Evolutionary conservation across 306 rosid genomes (phyloP), one percentile per base, ranked within the genome.

Genomic region (Rosa rugosa): DNA sequence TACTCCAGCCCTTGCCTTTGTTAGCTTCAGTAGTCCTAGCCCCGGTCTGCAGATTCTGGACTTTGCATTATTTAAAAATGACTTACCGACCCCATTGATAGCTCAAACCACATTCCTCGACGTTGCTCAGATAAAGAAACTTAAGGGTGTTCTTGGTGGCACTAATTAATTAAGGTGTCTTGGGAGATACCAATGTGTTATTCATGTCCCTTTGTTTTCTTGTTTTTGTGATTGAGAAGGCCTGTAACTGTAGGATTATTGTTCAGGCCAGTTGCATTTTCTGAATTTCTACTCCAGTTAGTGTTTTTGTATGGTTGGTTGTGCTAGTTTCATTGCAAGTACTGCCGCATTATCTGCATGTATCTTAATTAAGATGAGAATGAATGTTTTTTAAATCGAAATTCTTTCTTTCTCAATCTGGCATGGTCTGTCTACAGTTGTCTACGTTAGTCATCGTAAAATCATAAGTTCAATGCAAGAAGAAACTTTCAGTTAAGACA

Each of bases 121-220:
- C 45, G 77, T 53, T 8, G 91, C 80, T 70, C 81, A 75, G 69
- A 80, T 94, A 6, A 88, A 91, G 89, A 94, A 90, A 88, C 93
- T 94, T 34, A 94, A 94, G 89, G 89, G 85, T 64, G 97, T 88
- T 85, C 91, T 94, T 78, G 99, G 97, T 41, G 97, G 99, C 0
- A 83, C 80, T 47, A 83, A 83, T 75, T 93, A 69, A 62, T 22
- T 18, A 54, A 74, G 69, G 60, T 71, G 51, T 59, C 68, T 57
- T 7, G 14, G 3, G 7, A 46, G 17, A 34, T 45, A 40, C 46
- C 75, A 31, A n/a, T 14, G 72, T 63, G 20, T 49, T 5, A 36
- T 62, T 76, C 80, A 65, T 11, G 67, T 49, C 31, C 11, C 59
- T 60, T 78, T 71, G 69, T 71, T 71, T 75, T 63, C 57, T 38